A percentile compares a stretch with the other conserved stretches of the same genome.
Evolutionary conservation across 2,329 filamentous ascomycete genomes (phyloP).

Genomic region (Nemania bipapillata): DNA sequence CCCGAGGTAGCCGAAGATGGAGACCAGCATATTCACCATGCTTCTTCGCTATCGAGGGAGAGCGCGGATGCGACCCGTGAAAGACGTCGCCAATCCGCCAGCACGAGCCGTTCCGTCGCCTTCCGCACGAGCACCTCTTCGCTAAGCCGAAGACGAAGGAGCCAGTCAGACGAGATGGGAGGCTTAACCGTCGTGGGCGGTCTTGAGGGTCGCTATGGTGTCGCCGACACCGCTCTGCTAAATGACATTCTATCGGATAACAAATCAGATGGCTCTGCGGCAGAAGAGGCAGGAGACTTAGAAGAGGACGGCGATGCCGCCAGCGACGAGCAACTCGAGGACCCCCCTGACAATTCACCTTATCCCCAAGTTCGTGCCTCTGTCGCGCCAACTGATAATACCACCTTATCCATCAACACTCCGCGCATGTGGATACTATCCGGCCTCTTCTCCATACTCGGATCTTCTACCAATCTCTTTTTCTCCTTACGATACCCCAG

Average conservation of each 20-base stretch:
- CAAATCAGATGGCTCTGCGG: conserved; percentile 50
- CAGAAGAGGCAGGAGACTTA: conserved; percentile 43
- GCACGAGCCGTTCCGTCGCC: conserved; percentile 41
- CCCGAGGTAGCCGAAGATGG: conserved; percentile 53
- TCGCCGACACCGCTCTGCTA: conserved; percentile 61
- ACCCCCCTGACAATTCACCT: conserved; percentile 75
- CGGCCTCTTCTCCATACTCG: conserved; percentile 81
- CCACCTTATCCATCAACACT: conserved; percentile 82
- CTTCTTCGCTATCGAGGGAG: conserved; percentile 38
- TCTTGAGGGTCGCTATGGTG: conserved; percentile 64
- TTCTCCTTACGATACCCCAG: conserved; percentile 91
- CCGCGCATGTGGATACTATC: conserved; percentile 88
- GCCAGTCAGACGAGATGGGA: conserved; percentile 62
- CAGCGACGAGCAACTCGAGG: conserved; percentile 55
- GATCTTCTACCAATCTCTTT: conserved; percentile 86
- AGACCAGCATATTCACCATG: conserved; percentile 43
- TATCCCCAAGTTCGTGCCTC: conserved; percentile 84
- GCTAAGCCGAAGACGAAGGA: conserved; percentile 44
- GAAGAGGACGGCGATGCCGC: conserved; percentile 53
- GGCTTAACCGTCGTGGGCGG: conserved; percentile 64
- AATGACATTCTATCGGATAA: conserved; percentile 59
- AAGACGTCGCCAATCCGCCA: conserved; percentile 44
- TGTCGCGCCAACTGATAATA: conserved; percentile 79
- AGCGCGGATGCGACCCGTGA: conserved; percentile 44
- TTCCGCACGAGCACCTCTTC: conserved; percentile 48